phyloP scores from a whole-genome alignment of 495 filamentous ascomycete species.

The Aspergillus olivimuriae region DNA sequence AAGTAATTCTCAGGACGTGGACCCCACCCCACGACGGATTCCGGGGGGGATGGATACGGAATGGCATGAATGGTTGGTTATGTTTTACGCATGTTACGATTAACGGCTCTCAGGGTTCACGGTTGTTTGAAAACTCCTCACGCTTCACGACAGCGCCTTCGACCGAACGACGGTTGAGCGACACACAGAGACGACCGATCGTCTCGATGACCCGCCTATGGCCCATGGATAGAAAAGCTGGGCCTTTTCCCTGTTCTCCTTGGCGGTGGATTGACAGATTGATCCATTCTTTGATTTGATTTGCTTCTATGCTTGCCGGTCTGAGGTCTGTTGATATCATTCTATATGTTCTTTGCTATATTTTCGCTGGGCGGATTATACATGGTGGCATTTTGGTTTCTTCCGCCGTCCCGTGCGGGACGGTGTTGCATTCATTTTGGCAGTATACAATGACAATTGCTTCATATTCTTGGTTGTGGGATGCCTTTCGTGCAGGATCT shows the following conservation, averaged over 20 bases:
- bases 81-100: constrained; percentile 37
- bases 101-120: constrained; percentile 21
- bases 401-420: neutral
- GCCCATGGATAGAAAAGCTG: constrained; percentile 16
- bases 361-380: constrained; percentile 14
- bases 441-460: neutral
- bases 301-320: neutral
- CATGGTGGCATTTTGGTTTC: constrained; percentile 14
- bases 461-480: neutral
- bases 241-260: constrained; percentile 6
- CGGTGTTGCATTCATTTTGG: neutral
- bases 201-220: too few species aligned
- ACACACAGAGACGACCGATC: constrained; percentile 1
- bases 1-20: constrained; percentile 34
- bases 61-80: too few species aligned
- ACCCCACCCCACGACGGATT: neutral
- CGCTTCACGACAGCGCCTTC: constrained; percentile 7
- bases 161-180: neutral
- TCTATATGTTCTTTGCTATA: constrained; percentile 3
- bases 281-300: neutral
- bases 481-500: neutral
- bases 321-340: neutral
- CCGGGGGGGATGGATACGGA: neutral
- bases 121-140: constrained; percentile 15
- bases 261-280: neutral